Evolutionary conservation across 2,329 filamentous ascomycete species (phyloP), one percentile per base, ranked within the genome.

Genomic region (Colletotrichum kahawae): DNA sequence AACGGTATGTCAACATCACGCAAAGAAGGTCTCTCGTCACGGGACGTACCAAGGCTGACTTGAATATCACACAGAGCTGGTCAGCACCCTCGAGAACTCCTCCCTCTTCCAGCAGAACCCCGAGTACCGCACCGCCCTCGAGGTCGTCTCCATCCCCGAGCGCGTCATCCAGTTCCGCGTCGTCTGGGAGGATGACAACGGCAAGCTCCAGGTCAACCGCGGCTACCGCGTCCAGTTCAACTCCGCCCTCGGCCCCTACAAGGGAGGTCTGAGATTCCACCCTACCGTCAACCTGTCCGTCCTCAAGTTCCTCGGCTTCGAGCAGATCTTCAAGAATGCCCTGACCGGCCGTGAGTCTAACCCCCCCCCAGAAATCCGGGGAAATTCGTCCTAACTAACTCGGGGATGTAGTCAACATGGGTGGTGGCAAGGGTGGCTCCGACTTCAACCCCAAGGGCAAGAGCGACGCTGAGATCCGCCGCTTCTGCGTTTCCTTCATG

Each of bases 271-370:
- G 80, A 92, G 97, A 80, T 95, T 99, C 87, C 97, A 99, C 87
- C 97, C 96, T 77, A 93, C 93, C 13, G 95, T 97, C 86, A 97
- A 94, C 86, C 85, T 93, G 82, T 75, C 67, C 68, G 87, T 86
- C 82, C 92, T 99, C 82, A 99, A 99, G 90, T 98, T 98, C 89
- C 91, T 99, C 83, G 97, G 96, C 79, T 98, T 98, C 82, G 97
- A 99, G 92, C 97, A 98, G 89, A 97, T 96, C 88, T 98, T 98
- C 92, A 98, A 98, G 92, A 98, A 98, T 95, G 97, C 97, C 79
- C 89, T 98, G 80, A 98, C 97, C 77, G 97, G 97, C 83, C 88
- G 94, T 96, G 89, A 90, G 94, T 92, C 59, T 13, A 34, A 16
- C 13, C 34, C 18, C 18, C 13, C 59, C 16, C 51, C 43, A 43